Conservation (phyloP, 306 rosid species). For the Coriaria nepalensis region DNA sequence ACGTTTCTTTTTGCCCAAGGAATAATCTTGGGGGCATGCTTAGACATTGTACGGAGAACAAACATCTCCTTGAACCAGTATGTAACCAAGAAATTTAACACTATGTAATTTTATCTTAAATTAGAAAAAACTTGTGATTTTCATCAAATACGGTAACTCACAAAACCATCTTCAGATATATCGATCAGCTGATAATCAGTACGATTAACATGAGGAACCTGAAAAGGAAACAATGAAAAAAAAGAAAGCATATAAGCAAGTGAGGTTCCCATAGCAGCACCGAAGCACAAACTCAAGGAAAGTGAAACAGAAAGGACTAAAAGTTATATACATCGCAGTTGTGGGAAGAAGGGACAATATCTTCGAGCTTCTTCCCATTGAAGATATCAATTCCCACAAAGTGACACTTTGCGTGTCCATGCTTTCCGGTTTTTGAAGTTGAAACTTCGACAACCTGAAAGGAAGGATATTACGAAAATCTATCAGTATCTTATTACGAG, state of each 20-base stretch:
- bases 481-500: no score
- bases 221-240: slow-evolving; percentile 7
- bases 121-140: no score
- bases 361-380: slow-evolving; percentile 66
- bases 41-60: no score
- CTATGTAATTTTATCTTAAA: no score
- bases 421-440: slow-evolving; percentile 65
- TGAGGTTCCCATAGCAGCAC: neutral
- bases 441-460: slow-evolving; percentile 54
- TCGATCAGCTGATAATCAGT: slow-evolving; percentile 63
- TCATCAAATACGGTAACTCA: slow-evolving; percentile 16
- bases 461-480: neutral
- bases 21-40: no score
- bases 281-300: neutral
- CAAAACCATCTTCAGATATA: slow-evolving; percentile 72
- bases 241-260: neutral
- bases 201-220: slow-evolving; percentile 69
- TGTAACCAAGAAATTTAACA: no score
- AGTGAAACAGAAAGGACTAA: neutral
- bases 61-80: no score
- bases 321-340: slow-evolving; percentile 41
- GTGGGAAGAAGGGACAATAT: slow-evolving; percentile 67
- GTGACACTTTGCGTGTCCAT: slow-evolving; percentile 70
- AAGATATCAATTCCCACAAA: slow-evolving; percentile 61
- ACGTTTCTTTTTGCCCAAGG: neutral